Evolutionary conservation across 768 basidiomycete genomes (phyloP), one percentile per base, ranked within the genome.

Genomic region (Coprinopsis sp.): DNA sequence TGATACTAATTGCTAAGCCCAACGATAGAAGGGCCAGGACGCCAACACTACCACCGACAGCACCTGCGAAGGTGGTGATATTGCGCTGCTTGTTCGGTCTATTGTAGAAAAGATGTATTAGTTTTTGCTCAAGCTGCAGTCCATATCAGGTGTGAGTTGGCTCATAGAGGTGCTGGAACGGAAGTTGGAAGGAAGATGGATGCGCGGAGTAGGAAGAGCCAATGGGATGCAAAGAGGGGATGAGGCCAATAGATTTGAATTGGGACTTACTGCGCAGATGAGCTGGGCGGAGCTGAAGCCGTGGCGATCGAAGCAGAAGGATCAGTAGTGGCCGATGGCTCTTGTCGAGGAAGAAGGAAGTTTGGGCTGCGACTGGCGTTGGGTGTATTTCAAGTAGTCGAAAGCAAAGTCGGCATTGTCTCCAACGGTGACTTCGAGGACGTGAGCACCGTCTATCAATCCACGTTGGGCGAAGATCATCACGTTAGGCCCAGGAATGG

Each of bases 51-150:
- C 74, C 74, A 0, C 74, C 77, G 19, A 81, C 66, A 1, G 73
- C 77, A n/a, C 70, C 76, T 1, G 66, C 78, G 55, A 82, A 80
- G 5, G 78, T 77, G 13, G 67, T 71, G 16, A 68, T 50, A 27
- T 66, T 67, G 41, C 60, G 63, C 42, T 64, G 59, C 53, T 64
- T 64, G 14, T 46, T 40, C 21, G 38, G 51, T 34, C 61, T 64
- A n/a, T n/a, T n/a, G n/a, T n/a, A n/a, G 49, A 30, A n/a, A 34
- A 33, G 28, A 18, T 28, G n/a, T 43, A 6, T 22, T 14, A 37
- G 29, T 5, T 22, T 16, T 18, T 18, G 12, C 16, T 14, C 25
- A 33, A 47, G 22, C 39, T 34, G 37, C 18, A 39, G n/a, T 38
- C 14, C 6, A 39, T 27, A 22, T 47, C 24, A 22, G 27, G 8